Conservation (phyloP, 768 basidiomycete species). For the Lentinula sp. region DNA sequence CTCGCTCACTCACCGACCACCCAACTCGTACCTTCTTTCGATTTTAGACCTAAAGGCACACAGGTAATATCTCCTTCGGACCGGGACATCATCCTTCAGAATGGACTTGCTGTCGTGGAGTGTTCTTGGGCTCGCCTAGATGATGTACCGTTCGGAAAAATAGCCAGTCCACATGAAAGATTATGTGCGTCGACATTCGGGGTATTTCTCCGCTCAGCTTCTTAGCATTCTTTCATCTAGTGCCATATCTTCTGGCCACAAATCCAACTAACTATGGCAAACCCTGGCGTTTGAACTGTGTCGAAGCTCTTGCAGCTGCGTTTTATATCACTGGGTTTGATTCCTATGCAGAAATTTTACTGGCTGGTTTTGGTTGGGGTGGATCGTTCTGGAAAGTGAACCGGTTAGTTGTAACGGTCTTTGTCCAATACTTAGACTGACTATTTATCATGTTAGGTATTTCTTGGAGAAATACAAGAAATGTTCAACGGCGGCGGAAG, state of each 20-base stretch:
- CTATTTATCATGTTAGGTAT: constrained; percentile 24
- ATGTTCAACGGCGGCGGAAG: constrained; percentile 57
- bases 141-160: constrained; percentile 93
- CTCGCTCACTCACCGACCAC: not conserved
- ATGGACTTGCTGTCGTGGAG: constrained; percentile 94
- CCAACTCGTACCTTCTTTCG: not conserved
- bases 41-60: constrained; percentile 72
- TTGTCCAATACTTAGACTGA: not conserved
- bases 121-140: constrained; percentile 97
- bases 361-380: constrained; percentile 89
- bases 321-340: constrained; percentile 92
- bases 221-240: constrained; percentile 31
- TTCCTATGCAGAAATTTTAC: constrained; percentile 67
- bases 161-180: constrained; percentile 88
- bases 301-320: constrained; percentile 89
- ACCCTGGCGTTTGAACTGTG: constrained; percentile 94
- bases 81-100: constrained; percentile 62
- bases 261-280: constrained; percentile 99
- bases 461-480: constrained; percentile 73
- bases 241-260: constrained; percentile 91
- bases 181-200: constrained; percentile 50
- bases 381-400: constrained; percentile 85
- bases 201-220: not conserved
- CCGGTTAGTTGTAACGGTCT: constrained; percentile 34
- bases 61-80: constrained; percentile 79